These are phyloP conservation scores for Thermoascus crustaceus DNA, from an alignment of 2,329 filamentous ascomycete genomes.

Conservation along the genomic window DNA sequence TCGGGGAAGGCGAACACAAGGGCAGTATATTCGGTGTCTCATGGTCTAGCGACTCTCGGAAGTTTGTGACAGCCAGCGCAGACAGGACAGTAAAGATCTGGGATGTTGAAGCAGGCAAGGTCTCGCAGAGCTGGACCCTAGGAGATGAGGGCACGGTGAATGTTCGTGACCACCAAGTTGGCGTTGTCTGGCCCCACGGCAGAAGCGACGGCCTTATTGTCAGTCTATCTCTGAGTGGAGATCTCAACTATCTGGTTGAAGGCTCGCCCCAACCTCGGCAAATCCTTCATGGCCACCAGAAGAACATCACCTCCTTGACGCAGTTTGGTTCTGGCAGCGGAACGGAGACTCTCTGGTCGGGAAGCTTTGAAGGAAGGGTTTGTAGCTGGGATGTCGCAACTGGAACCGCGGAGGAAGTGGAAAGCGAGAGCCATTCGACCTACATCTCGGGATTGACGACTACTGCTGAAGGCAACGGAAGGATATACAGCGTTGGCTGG, in stretches of 20 bases:
- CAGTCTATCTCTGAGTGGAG: conserved; percentile 77
- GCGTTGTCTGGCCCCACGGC: conserved; percentile 79
- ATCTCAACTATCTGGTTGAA: conserved; percentile 79
- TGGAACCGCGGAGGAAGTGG: conserved; percentile 61
- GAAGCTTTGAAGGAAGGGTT: conserved; percentile 84
- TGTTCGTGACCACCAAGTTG: conserved; percentile 81
- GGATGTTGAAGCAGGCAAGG: conserved; percentile 74
- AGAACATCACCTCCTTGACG: conserved; percentile 73
- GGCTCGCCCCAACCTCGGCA: conserved; percentile 61
- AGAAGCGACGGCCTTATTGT: conserved; percentile 81
- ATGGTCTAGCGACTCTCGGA: conserved; percentile 80
- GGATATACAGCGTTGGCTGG: conserved; percentile 84
- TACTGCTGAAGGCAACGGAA: conserved; percentile 41
- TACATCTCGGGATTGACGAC: conserved; percentile 71
- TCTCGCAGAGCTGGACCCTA: conserved; percentile 74
- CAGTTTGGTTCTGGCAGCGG: conserved; percentile 42
- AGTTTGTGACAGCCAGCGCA: conserved; percentile 82
- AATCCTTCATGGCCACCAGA: conserved; percentile 80
- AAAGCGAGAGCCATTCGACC: conserved; percentile 76
- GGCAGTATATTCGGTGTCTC: conserved; percentile 89
- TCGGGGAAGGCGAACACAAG: conserved; percentile 68
- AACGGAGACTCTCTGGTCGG: conserved; percentile 66
- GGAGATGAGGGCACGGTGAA: conserved; percentile 64
- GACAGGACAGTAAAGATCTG: conserved; percentile 93
- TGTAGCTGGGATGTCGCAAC: conserved; percentile 71